Conservation (phyloP, 352 stramenopile genomes). For the Blastocystis hominis region DNA sequence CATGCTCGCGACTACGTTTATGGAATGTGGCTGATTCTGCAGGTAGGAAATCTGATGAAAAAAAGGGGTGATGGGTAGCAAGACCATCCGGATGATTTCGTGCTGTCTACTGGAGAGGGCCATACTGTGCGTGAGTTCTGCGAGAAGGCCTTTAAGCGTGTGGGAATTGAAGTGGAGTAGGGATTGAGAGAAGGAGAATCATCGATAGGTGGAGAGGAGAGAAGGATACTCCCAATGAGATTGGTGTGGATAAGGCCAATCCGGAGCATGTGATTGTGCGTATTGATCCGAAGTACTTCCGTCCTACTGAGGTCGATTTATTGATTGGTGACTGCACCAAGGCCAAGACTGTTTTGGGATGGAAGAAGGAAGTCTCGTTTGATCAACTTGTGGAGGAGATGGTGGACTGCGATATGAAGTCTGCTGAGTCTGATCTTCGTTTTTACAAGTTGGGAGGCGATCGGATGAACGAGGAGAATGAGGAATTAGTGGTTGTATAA, state of each 20-base stretch:
- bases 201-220: slow-evolving; percentile 50
- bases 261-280: slow-evolving; percentile 76
- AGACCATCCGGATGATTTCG: slow-evolving; percentile 77
- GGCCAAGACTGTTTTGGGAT: slow-evolving; percentile 77
- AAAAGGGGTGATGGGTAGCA: slow-evolving; percentile 57
- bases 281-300: slow-evolving; percentile 91
- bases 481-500: slow-evolving; percentile 16
- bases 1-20: slow-evolving; percentile 94
- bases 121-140: slow-evolving; percentile 95
- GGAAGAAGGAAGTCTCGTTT: slow-evolving; percentile 81
- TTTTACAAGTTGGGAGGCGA: neutral
- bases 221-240: slow-evolving; percentile 77
- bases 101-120: slow-evolving; percentile 86
- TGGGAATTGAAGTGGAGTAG: slow-evolving; percentile 81
- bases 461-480: slow-evolving; percentile 10
- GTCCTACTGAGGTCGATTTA: slow-evolving; percentile 91
- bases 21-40: slow-evolving; percentile 97
- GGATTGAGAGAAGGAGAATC: slow-evolving; percentile 67
- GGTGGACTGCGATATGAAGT: slow-evolving; percentile 65
- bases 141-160: slow-evolving; percentile 82
- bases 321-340: slow-evolving; percentile 87
- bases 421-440: slow-evolving; percentile 4
- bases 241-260: slow-evolving; percentile 73
- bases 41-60: slow-evolving; percentile 63
- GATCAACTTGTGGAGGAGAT: slow-evolving; percentile 86